These are phyloP conservation scores for Exophiala xenobiotica DNA, from an alignment of 2,329 filamentous ascomycete species.

Conservation along the genomic window DNA sequence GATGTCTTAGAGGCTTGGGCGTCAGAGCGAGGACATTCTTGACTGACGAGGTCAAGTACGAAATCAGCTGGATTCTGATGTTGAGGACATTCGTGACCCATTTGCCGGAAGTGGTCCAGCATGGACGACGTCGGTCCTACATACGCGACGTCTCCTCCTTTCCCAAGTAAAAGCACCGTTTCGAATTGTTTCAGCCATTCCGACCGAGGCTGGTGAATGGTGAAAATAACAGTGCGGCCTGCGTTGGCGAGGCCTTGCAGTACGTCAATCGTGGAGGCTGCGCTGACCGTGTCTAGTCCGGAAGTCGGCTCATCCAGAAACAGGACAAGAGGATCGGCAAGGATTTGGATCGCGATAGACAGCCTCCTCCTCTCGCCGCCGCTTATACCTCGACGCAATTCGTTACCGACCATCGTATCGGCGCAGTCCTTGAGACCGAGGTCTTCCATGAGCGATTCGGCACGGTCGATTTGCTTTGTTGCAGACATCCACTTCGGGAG, in stretches of 20 bases:
- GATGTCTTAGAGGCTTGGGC: background rate
- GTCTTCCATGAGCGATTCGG: constrained; percentile 74
- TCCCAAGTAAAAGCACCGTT: constrained; percentile 64
- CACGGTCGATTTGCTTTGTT: constrained; percentile 60
- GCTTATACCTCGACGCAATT: constrained; percentile 70
- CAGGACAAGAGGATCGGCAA: constrained; percentile 67
- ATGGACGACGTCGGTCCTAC: constrained; percentile 60
- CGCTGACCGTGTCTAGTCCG: constrained; percentile 69
- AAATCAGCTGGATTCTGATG: constrained; percentile 78
- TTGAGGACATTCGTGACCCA: constrained; percentile 61
- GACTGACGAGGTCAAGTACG: constrained; percentile 62
- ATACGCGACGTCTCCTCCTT: constrained; percentile 64
- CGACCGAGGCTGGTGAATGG: constrained; percentile 72
- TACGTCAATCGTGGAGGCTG: constrained; percentile 69
- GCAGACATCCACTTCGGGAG: constrained; percentile 53
- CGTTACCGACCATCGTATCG: constrained; percentile 69
- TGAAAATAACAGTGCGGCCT: constrained; percentile 64
- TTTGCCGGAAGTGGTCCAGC: constrained; percentile 61
- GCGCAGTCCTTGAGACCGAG: constrained; percentile 75
- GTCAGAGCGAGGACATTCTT: background rate
- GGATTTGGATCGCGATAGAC: constrained; percentile 73
- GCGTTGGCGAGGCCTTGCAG: constrained; percentile 66
- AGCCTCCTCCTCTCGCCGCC: constrained; percentile 75
- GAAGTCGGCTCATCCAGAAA: constrained; percentile 78
- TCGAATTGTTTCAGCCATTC: constrained; percentile 78